These are phyloP conservation scores for Corylus americana DNA, from an alignment of 306 rosid species.

Conservation along the genomic window DNA sequence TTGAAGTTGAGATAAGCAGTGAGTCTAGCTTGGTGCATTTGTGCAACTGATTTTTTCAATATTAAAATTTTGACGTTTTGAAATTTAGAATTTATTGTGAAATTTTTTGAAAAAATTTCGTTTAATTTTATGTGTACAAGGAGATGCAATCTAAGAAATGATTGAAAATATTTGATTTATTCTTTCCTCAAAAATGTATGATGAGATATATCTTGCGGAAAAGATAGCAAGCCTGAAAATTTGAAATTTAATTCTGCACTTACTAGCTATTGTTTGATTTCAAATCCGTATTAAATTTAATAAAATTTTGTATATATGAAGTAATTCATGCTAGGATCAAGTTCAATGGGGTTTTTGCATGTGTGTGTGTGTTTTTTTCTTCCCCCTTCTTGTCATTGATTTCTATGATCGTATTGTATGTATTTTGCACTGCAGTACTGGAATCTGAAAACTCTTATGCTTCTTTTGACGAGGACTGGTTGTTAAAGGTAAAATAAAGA, in stretches of 20 bases:
- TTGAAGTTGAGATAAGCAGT: background rate
- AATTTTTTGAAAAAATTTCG: background rate
- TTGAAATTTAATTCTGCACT: background rate
- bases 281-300: background rate
- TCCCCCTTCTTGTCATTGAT: background rate
- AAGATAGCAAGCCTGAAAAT: background rate
- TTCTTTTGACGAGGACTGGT: conserved; percentile 3
- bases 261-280: background rate
- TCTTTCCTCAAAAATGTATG: background rate
- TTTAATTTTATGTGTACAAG: background rate
- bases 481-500: background rate
- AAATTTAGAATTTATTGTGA: background rate
- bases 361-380: background rate
- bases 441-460: background rate
- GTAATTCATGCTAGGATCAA: background rate
- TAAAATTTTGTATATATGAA: background rate
- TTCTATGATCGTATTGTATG: background rate
- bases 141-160: background rate
- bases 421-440: background rate
- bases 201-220: background rate
- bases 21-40: background rate
- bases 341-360: background rate
- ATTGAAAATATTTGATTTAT: background rate
- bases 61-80: background rate
- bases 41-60: background rate